Base-by-base conservation (phyloP, 371 early-diverging fungal genomes). In the Mortierella sp. region DNA sequence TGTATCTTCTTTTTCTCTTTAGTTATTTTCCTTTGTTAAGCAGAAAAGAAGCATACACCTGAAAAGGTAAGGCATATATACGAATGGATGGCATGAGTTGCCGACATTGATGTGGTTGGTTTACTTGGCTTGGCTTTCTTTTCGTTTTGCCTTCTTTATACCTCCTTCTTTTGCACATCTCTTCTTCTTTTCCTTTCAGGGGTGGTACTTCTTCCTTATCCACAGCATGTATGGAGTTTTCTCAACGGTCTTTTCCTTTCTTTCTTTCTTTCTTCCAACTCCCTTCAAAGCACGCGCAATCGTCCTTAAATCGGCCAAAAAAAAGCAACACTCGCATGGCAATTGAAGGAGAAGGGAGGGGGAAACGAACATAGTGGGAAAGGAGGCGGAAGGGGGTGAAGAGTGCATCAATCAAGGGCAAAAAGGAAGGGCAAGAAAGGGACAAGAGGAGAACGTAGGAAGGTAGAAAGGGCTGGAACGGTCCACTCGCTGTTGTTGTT, bases 391-490 rank as follows among this genome's bases (percentile, higher is more conserved):
- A 3, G 21, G 68, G 19, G 19, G 31, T 6, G 63, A 55, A 21
- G 55, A n/a, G n/a, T n/a, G 21, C 55, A 7, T 55, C 55, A n/a
- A 48, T 47, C 0, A 70, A 48, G 48, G 31, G 42, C 26, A 42
- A 65, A 47, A 58, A 72, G 38, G 31, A 58, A 31, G 42, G 42
- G 11, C 3, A 77, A 63, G 28, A 60, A 26, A 45, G 21, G 44
- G 48, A 16, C 21, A 55, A 3, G 55, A n/a, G 52, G 1, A 3
- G 10, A 44, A 21, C 42, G 24, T 26, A 54, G 38, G 73, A 55
- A 55, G 38, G 19, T 19, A 38, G 58, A 10, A n/a, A 48, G n/a
- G 73, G 73, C 73, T 73, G 68, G 68, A 68, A 38, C 68, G 42
- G 21, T 38, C 68, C 19, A 34, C 16, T 31, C 16, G 28, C 1